phyloP scores from a whole-genome alignment of 352 stramenopile species.

The Pythium guiyangense region DNA sequence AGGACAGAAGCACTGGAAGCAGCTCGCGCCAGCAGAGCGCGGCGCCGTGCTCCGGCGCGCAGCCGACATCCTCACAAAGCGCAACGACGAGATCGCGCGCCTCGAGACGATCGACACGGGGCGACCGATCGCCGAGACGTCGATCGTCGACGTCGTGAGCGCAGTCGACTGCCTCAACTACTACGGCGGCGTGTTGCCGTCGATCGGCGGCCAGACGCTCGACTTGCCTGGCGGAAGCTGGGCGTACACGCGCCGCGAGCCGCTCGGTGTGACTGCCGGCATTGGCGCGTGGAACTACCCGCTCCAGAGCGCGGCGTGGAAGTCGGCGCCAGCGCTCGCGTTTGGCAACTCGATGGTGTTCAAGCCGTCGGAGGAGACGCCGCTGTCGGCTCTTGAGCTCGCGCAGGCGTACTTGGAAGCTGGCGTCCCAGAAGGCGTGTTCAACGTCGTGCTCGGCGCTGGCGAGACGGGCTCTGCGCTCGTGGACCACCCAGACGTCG shows the following conservation, averaged over 20 bases:
- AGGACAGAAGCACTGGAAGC: conserved; percentile 62
- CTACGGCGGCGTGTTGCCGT: conserved; percentile 62
- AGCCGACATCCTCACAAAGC: conserved; percentile 49
- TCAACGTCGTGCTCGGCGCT: conserved; percentile 74
- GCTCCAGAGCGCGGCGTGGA: conserved; percentile 76
- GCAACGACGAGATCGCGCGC: conserved; percentile 59
- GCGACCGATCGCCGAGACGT: conserved; percentile 70
- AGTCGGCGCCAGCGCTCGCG: conserved; percentile 72
- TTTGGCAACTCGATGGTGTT: conserved; percentile 92
- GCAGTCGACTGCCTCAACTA: conserved; percentile 77
- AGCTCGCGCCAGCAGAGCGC: conserved; percentile 52
- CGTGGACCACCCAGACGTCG: conserved; percentile 41
- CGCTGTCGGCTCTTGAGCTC: conserved; percentile 61
- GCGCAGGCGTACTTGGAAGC: conserved; percentile 66
- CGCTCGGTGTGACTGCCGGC: conserved; percentile 62
- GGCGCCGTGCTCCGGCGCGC: conserved; percentile 58
- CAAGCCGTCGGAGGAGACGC: conserved; percentile 89
- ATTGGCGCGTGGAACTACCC: conserved; percentile 86
- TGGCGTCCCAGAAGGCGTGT: conserved; percentile 66
- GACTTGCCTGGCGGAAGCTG: conserved; percentile 60
- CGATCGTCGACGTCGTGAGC: conserved; percentile 59
- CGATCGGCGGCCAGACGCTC: conserved; percentile 65
- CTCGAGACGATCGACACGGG: conserved; percentile 81
- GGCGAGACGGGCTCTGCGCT: conserved; percentile 53
- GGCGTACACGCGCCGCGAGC: conserved; percentile 74